Evolutionary conservation across 2,329 filamentous ascomycete species (phyloP).

Genomic region (Cladosporium halotolerans): DNA sequence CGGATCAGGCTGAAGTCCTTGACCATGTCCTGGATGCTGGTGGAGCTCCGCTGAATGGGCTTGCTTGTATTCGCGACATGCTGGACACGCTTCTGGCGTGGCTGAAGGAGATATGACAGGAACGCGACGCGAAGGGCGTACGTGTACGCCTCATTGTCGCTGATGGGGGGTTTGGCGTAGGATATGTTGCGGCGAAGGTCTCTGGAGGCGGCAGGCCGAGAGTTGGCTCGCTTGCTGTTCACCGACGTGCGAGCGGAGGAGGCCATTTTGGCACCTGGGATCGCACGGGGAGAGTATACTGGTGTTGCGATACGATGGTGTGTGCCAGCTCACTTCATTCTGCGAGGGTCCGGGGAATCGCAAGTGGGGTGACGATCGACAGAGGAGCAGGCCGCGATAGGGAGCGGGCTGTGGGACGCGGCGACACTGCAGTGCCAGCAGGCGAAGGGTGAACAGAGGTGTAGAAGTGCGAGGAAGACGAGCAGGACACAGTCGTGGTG

Average conservation of each 20-base stretch:
- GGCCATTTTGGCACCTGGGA: constrained; percentile 20
- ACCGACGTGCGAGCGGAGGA: constrained; percentile 27
- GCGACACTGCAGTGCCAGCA: too few relatives aligned
- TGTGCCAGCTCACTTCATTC: constrained; percentile 4
- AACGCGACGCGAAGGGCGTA: constrained; percentile 88
- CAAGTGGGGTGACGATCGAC: constrained; percentile 1
- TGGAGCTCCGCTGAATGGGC: constrained; percentile 61
- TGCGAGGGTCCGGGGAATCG: constrained; percentile 7
- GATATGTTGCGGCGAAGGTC: constrained; percentile 34
- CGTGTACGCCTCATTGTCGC: constrained; percentile 74
- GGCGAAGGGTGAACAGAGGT: too few relatives aligned
- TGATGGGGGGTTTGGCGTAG: constrained; percentile 33
- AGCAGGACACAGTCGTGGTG: too few relatives aligned
- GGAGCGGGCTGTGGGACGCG: too few relatives aligned
- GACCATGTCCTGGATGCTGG: constrained; percentile 72
- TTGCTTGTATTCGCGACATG: constrained; percentile 62
- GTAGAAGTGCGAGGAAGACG: too few relatives aligned
- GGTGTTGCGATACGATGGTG: background rate
- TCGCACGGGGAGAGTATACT: background rate
- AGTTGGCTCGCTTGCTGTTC: constrained; percentile 37
- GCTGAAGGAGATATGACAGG: constrained; percentile 87
- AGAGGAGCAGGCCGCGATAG: too few relatives aligned
- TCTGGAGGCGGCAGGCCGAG: constrained; percentile 35
- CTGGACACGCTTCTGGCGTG: constrained; percentile 81
- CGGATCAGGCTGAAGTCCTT: constrained; percentile 71